Evolutionary conservation across 768 basidiomycete species (phyloP).

Genomic region (Obba rivulosa): DNA sequence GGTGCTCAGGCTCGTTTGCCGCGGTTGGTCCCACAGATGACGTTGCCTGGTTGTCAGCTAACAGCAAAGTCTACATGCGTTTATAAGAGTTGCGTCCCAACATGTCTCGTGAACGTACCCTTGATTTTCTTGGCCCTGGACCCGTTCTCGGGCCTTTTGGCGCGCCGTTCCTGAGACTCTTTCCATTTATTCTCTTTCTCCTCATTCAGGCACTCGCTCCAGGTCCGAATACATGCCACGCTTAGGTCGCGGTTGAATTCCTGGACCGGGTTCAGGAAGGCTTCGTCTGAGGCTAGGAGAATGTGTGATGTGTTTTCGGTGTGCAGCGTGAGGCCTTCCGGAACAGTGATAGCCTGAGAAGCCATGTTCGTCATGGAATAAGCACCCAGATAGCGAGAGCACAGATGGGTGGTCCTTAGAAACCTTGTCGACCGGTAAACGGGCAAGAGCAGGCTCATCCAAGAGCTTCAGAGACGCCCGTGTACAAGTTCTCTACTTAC

Average conservation of each 20-base stretch:
- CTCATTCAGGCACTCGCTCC: constrained; percentile 71
- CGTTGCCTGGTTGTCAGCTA: not conserved
- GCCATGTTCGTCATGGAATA: not conserved
- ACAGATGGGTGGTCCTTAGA: too few relatives aligned
- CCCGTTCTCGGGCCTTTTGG: constrained; percentile 27
- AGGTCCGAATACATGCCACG: constrained; percentile 84
- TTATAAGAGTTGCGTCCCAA: constrained; percentile 1
- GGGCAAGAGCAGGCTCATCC: too few relatives aligned
- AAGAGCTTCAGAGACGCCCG: too few relatives aligned
- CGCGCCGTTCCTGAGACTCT: constrained; percentile 44
- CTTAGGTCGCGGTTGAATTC: constrained; percentile 97
- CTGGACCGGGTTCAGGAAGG: constrained; percentile 96
- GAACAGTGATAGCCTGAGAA: constrained; percentile 35
- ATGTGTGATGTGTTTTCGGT: constrained; percentile 80
- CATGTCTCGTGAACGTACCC: constrained; percentile 30
- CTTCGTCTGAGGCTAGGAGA: constrained; percentile 66
- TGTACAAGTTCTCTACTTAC: too few relatives aligned
- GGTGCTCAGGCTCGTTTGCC: not conserved
- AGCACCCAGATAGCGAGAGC: too few relatives aligned
- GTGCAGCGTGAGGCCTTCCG: constrained; percentile 73
- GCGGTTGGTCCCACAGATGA: not conserved
- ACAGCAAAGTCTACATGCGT: constrained; percentile 1
- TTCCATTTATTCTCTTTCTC: constrained; percentile 61
- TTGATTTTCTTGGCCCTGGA: constrained; percentile 37
- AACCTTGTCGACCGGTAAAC: too few relatives aligned